Evolutionary conservation across 306 rosid genomes (phyloP).

Genomic region (Lupinus albus): DNA sequence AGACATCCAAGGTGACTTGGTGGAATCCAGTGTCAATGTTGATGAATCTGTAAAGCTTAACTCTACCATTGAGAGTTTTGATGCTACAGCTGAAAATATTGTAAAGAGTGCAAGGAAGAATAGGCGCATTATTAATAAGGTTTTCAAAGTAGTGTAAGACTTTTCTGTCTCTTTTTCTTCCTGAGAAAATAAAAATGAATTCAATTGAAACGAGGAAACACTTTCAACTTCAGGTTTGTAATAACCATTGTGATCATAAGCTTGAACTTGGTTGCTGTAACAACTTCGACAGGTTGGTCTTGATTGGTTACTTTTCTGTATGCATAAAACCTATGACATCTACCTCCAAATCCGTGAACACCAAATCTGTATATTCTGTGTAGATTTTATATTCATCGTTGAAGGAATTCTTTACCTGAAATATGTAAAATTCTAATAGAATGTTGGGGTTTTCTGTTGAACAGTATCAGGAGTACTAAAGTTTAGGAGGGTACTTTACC

Average conservation of each 20-base stretch:
- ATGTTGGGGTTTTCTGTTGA: conserved; percentile 35
- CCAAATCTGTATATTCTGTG: neutral
- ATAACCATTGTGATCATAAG: conserved; percentile 51
- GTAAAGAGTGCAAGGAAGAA: conserved; percentile 48
- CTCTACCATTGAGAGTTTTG: conserved; percentile 51
- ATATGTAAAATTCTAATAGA: conserved; percentile 31
- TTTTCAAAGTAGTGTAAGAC: conserved; percentile 56
- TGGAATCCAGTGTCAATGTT: conserved; percentile 16
- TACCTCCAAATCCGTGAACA: neutral
- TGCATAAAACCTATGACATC: conserved; percentile 10
- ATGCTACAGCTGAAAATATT: conserved; percentile 54
- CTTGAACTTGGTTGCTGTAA: conserved; percentile 55
- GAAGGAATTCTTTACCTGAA: conserved; percentile 5
- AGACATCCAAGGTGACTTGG: conserved; percentile 38
- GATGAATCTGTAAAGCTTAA: conserved; percentile 41
- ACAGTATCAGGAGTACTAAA: conserved; percentile 62
- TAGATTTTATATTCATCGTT: conserved; percentile 13
- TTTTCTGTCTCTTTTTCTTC: neutral
- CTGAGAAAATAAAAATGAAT: neutral
- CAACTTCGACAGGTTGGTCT: conserved; percentile 58
- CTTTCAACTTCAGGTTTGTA: conserved; percentile 59
- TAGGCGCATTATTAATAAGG: conserved; percentile 49
- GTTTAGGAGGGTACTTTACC: conserved; percentile 45
- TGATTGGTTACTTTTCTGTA: neutral
- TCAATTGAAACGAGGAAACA: neutral